These are phyloP conservation scores for Cyphellophora europaea DNA, from an alignment of 2,329 filamentous ascomycete genomes.

Conservation along the genomic window DNA sequence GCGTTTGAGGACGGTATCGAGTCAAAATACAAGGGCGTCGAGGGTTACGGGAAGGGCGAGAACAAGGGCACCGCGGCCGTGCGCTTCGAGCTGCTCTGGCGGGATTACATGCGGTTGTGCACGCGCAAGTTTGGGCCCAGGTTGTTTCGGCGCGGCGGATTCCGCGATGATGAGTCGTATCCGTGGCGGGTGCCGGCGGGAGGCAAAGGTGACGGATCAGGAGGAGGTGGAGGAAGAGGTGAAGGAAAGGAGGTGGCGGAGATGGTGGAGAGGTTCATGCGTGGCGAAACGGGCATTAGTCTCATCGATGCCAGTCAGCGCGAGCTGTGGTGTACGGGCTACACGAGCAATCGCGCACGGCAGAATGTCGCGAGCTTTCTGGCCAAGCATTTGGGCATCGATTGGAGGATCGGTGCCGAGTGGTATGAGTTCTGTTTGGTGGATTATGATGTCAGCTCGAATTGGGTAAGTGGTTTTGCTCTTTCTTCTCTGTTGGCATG, in stretches of 20 bases:
- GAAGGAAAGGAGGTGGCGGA: constrained; percentile 28
- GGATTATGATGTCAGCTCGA: constrained; percentile 67
- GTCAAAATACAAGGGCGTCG: constrained; percentile 27
- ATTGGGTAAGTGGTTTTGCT: too few relatives aligned
- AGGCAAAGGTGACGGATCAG: constrained; percentile 16
- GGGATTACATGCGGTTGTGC: constrained; percentile 73
- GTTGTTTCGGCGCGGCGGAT: constrained; percentile 58
- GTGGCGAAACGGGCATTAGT: constrained; percentile 64
- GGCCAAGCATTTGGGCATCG: constrained; percentile 61
- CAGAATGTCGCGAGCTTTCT: constrained; percentile 71
- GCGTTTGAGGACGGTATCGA: constrained; percentile 57
- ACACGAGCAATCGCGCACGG: constrained; percentile 65
- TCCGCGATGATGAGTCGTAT: constrained; percentile 41
- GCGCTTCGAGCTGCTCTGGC: constrained; percentile 66
- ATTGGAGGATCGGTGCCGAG: constrained; percentile 73
- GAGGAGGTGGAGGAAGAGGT: constrained; percentile 4
- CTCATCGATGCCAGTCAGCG: constrained; percentile 70
- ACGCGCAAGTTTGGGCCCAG: constrained; percentile 58
- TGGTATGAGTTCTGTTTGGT: constrained; percentile 70
- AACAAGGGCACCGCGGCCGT: constrained; percentile 62
- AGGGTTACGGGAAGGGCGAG: constrained; percentile 60
- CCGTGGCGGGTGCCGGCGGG: constrained; percentile 37
- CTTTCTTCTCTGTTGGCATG: too few relatives aligned
- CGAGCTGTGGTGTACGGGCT: constrained; percentile 66
- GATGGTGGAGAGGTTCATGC: constrained; percentile 49